Evolutionary conservation across 169 alveolate species (phyloP).

Genomic region (Plasmodium yoelii): DNA sequence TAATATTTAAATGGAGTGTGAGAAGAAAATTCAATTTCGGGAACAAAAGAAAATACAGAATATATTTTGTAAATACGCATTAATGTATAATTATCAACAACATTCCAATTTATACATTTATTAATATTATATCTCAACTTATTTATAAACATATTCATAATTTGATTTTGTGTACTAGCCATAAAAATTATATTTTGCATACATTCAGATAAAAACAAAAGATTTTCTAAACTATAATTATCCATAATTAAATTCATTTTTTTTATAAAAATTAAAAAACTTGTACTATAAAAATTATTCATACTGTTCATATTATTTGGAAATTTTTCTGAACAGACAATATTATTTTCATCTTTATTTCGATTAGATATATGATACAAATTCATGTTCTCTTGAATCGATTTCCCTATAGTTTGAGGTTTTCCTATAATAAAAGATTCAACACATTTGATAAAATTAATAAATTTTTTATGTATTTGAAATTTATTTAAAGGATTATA

Average conservation of each 20-base stretch:
- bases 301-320: constrained; percentile 42
- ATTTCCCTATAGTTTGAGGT: constrained; percentile 2
- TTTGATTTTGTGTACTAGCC: constrained; percentile 51
- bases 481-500: constrained; percentile 35
- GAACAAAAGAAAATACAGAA: constrained; percentile 63
- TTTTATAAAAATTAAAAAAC: constrained; percentile 52
- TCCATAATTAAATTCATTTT: constrained; percentile 23
- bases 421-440: constrained; percentile 26
- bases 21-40: constrained; percentile 30
- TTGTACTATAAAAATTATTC: constrained; percentile 34
- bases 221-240: constrained; percentile 13
- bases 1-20: not conserved
- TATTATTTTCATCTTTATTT: not conserved
- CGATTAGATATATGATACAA: not conserved
- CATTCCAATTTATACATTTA: not conserved
- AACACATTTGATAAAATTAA: constrained; percentile 51
- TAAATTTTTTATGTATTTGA: constrained; percentile 20
- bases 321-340: constrained; percentile 12
- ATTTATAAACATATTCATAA: constrained; percentile 43
- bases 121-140: constrained; percentile 43
- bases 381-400: not conserved
- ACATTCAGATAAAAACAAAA: constrained; percentile 56
- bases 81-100: constrained; percentile 24
- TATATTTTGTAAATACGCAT: constrained; percentile 42
- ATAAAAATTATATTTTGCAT: constrained; percentile 46